phyloP scores from a whole-genome alignment of 257 asterid genomes.

The Rehmannia glutinosa region DNA sequence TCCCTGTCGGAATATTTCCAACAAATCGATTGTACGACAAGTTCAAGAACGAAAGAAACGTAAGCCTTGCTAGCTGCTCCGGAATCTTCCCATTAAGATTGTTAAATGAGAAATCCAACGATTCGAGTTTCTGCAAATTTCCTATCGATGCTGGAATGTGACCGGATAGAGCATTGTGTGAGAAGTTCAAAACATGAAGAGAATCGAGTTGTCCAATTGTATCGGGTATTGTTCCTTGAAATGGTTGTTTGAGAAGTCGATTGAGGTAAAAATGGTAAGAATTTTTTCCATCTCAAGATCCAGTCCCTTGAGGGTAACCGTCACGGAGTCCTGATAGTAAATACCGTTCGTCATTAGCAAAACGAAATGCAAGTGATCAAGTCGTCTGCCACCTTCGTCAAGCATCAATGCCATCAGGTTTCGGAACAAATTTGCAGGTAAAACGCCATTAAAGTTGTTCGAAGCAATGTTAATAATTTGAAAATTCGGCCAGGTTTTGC shows the following conservation, averaged over 20 bases:
- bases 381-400: neutral
- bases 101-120: constrained; percentile 42
- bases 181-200: constrained; percentile 36
- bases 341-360: neutral
- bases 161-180: constrained; percentile 33
- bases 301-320: constrained; percentile 35
- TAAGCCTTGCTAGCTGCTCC: constrained; percentile 28
- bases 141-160: constrained; percentile 33
- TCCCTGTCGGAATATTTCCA: constrained; percentile 44
- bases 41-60: constrained; percentile 45
- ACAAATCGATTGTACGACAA: constrained; percentile 36
- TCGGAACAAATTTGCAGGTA: constrained; percentile 24
- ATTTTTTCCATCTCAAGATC: constrained; percentile 38
- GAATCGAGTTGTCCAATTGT: constrained; percentile 26
- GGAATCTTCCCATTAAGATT: constrained; percentile 45
- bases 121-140: constrained; percentile 20
- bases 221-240: constrained; percentile 38
- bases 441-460: constrained; percentile 27
- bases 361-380: constrained; percentile 15
- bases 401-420: constrained; percentile 26
- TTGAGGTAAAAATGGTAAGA: constrained; percentile 28
- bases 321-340: constrained; percentile 43
- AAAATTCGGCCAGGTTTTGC: constrained; percentile 21
- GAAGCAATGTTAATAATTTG: constrained; percentile 38
- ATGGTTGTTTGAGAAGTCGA: constrained; percentile 47